Evolutionary conservation across 805 yeast species (phyloP).

Genomic region (Saccharomycopsis sp.): DNA sequence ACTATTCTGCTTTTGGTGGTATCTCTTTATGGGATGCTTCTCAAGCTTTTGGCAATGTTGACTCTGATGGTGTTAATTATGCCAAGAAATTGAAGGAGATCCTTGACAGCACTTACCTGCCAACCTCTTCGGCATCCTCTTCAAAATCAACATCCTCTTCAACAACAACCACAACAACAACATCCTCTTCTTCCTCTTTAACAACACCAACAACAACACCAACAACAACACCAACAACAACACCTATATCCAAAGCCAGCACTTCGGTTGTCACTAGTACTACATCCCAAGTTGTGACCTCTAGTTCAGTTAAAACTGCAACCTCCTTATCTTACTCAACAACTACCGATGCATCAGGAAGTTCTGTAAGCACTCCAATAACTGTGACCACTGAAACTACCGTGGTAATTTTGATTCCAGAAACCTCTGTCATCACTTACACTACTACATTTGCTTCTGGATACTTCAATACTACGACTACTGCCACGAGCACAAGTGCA

Average conservation of each 20-base stretch:
- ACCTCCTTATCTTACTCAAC: conserved; percentile 7
- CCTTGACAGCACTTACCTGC: conserved; percentile 28
- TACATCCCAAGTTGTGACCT: conserved; percentile 13
- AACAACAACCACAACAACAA: conserved; percentile 24
- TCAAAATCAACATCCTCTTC: conserved; percentile 8
- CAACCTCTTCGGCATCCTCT: conserved; percentile 23
- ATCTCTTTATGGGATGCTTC: conserved; percentile 71
- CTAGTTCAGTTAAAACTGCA: conserved; percentile 18
- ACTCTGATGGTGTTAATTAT: conserved; percentile 20
- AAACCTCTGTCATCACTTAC: neutral
- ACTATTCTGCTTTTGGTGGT: conserved; percentile 49
- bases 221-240: conserved; percentile 13
- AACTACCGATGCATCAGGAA: conserved; percentile 21
- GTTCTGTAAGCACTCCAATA: conserved; percentile 24
- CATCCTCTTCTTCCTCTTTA: conserved; percentile 20
- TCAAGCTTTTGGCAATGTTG: conserved; percentile 41
- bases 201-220: conserved; percentile 31
- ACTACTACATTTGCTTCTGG: neutral
- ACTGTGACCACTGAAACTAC: conserved; percentile 8
- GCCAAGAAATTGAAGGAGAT: conserved; percentile 10
- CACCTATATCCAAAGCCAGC: conserved; percentile 3
- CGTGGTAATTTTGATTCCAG: neutral
- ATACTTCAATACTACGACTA: conserved; percentile 9
- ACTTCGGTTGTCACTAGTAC: conserved; percentile 16
- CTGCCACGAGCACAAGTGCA: neutral